These are phyloP conservation scores for Xylaria grammica DNA, from an alignment of 495 filamentous ascomycete genomes.

Conservation along the genomic window DNA sequence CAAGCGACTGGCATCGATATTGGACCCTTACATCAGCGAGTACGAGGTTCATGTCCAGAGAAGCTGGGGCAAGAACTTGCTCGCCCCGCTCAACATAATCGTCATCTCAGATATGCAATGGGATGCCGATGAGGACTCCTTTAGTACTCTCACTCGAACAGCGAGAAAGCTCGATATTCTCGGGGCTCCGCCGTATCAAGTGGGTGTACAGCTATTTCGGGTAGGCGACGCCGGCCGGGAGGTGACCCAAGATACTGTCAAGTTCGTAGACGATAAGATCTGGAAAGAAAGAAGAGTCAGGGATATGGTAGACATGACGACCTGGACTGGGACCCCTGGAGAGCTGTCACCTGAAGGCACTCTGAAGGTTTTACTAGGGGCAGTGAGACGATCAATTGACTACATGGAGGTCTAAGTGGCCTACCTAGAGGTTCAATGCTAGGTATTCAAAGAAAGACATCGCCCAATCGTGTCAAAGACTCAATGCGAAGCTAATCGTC, in stretches of 20 bases:
- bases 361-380: slow-evolving; percentile 73
- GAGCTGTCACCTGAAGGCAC: slow-evolving; percentile 58
- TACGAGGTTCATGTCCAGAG: slow-evolving; percentile 27
- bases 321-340: slow-evolving; percentile 58
- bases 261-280: slow-evolving; percentile 64
- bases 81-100: slow-evolving; percentile 84
- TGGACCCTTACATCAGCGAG: slow-evolving; percentile 61
- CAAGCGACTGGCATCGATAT: slow-evolving; percentile 65
- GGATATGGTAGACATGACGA: slow-evolving; percentile 86
- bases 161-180: slow-evolving; percentile 71
- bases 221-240: slow-evolving; percentile 72
- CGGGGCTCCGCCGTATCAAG: slow-evolving; percentile 75
- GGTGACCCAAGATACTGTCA: slow-evolving; percentile 56
- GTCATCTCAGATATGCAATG: slow-evolving; percentile 73
- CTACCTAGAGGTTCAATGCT: neutral
- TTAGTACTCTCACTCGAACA: slow-evolving; percentile 62
- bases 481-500: neutral
- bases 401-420: slow-evolving; percentile 9
- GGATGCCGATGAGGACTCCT: slow-evolving; percentile 53
- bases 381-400: slow-evolving; percentile 47
- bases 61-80: slow-evolving; percentile 42
- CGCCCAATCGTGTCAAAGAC: no score
- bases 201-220: slow-evolving; percentile 90
- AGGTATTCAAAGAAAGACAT: neutral
- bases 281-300: slow-evolving; percentile 56